Percentiles rank a stretch among this genome's conserved stretches.
Evolutionary conservation across 805 yeast species (phyloP).

Genomic region (Hanseniaspora vineae): DNA sequence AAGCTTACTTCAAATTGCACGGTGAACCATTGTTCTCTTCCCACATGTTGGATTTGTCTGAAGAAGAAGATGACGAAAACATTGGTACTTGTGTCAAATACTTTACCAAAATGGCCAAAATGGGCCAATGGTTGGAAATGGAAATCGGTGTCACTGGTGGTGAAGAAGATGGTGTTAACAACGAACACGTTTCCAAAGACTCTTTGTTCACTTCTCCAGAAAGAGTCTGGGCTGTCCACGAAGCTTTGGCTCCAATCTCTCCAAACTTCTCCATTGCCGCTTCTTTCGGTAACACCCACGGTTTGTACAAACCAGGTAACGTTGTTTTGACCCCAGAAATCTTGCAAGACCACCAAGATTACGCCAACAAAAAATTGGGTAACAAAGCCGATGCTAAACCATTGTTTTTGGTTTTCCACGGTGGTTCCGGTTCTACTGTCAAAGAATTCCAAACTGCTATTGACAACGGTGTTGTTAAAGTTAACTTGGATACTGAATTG

Average conservation of each 20-base stretch:
- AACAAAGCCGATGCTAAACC: slow-evolving; percentile 44
- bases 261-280: slow-evolving; percentile 99
- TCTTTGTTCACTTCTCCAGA: slow-evolving; percentile 89
- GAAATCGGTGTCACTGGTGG: slow-evolving; percentile 99
- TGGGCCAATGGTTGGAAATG: slow-evolving; percentile 98
- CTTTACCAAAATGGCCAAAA: slow-evolving; percentile 85
- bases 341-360: slow-evolving; percentile 90
- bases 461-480: slow-evolving; percentile 92
- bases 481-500: slow-evolving; percentile 97
- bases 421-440: slow-evolving; percentile 97
- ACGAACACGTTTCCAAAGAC: slow-evolving; percentile 81
- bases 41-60: slow-evolving; percentile 97
- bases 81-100: slow-evolving; percentile 87
- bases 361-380: slow-evolving; percentile 58
- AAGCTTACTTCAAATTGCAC: slow-evolving; percentile 71
- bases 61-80: slow-evolving; percentile 93
- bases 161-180: slow-evolving; percentile 99
- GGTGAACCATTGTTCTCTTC: slow-evolving; percentile 97
- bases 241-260: slow-evolving; percentile 80
- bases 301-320: slow-evolving; percentile 99
- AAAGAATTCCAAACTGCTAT: slow-evolving; percentile 86
- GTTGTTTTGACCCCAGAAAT: slow-evolving; percentile 85
- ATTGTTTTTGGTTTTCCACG: slow-evolving; percentile 97
- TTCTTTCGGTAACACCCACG: slow-evolving; percentile 98
- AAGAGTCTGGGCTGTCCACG: slow-evolving; percentile 83